Base-by-base conservation (phyloP, 73 alveolate species). In the Strombidium stylifer region DNA sequence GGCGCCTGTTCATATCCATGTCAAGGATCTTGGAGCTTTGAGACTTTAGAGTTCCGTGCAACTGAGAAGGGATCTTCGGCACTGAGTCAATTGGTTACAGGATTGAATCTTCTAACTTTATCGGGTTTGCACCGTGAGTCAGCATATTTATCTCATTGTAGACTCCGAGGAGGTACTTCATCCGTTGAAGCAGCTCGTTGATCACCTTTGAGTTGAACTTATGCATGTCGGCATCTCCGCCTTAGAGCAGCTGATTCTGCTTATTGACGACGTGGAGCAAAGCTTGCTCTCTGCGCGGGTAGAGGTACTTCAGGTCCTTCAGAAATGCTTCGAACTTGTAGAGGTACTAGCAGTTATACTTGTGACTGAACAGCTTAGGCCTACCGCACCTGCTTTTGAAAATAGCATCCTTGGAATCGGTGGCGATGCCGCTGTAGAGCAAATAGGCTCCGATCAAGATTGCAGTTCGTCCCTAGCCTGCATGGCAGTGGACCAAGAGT, bases 401-500 rank as follows among this genome's bases (percentile, higher is more conserved):
- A 1, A 76, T 66, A 0, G 89, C 68, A 0, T 76, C 89, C 15
- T 76, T 70, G 28, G 23, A 81, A 54, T 52, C 60, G n/a, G 35
- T 15, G 11, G 76, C 68, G 6, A 55, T 28, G 1, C 62, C 66
- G 2, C 61, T 5, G 42, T 59, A 47, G 41, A 66, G 28, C 34
- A 89, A 67, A 73, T 85, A 90, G 25, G 94, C 83, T 10, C 78
- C 95, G 20, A 79, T 68, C 1, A 90, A 77, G 12, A 81, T 37
- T 0, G 92, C 97, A 27, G 97, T 90, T 45, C 97, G 68, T 0
- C 97, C 97, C 68, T 84, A 61, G 23, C 97, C 97, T 19, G 97
- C 97, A 74, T 90, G 97, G 31, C 97, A 90, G 73, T 90, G 97
- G 28, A 90, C 97, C 54, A 90, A 62, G 21, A 81, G 64, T n/a